phyloP scores from a whole-genome alignment of 1,284 basidiomycete species.

The Peniophora sp. region DNA sequence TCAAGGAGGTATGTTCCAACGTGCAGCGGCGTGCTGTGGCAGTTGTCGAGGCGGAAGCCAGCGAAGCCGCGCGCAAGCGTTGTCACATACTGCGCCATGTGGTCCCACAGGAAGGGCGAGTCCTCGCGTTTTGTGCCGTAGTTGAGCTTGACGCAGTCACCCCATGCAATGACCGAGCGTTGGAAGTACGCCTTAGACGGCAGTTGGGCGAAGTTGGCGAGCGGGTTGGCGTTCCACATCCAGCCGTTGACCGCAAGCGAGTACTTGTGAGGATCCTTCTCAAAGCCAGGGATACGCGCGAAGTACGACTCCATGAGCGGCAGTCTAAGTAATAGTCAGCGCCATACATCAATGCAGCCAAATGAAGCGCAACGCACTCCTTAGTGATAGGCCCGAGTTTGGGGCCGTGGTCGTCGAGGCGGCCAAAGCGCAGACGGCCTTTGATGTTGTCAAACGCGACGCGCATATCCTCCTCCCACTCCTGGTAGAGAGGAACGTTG shows the following conservation, averaged over 20 bases:
- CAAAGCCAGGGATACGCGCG: slow-evolving; percentile 64
- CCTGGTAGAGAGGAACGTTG: slow-evolving; percentile 81
- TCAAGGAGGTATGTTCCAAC: slow-evolving; percentile 93
- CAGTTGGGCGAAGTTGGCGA: slow-evolving; percentile 90
- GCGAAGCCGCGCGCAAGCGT: slow-evolving; percentile 80
- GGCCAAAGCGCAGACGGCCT: slow-evolving; percentile 72
- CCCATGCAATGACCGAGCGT: slow-evolving; percentile 95
- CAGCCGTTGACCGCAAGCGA: slow-evolving; percentile 96
- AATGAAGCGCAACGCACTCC: slow-evolving; percentile 38
- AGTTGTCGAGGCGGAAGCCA: slow-evolving; percentile 97
- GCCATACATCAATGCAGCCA: not conserved
- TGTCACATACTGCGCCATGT: slow-evolving; percentile 86
- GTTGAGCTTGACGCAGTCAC: slow-evolving; percentile 95
- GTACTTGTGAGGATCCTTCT: slow-evolving; percentile 62
- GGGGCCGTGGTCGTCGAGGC: slow-evolving; percentile 78
- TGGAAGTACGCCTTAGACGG: slow-evolving; percentile 96
- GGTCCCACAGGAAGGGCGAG: slow-evolving; percentile 93
- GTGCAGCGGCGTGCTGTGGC: slow-evolving; percentile 93
- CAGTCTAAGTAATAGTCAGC: slow-evolving; percentile 33
- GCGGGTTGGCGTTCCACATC: slow-evolving; percentile 96
- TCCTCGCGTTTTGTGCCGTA: slow-evolving; percentile 75
- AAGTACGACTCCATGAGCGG: slow-evolving; percentile 88
- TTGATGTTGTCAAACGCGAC: slow-evolving; percentile 69
- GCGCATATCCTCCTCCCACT: slow-evolving; percentile 78
- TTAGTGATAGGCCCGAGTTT: slow-evolving; percentile 76